Evolutionary conservation across 805 yeast genomes (phyloP).

Genomic region (Saccharomyces mikatae): DNA sequence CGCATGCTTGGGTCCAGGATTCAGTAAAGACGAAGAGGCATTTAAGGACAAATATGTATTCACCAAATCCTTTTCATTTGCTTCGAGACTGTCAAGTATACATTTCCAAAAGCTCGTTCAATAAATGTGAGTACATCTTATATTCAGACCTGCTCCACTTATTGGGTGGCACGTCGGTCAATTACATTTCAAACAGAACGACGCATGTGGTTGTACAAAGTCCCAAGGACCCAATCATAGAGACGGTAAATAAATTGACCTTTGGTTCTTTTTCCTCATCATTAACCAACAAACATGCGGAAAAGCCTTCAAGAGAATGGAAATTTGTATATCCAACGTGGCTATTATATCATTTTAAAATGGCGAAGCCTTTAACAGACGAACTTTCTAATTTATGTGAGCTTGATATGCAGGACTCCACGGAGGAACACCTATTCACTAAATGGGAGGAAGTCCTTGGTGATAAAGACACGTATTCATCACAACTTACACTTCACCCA

Average conservation of each 20-base stretch:
- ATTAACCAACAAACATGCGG: neutral
- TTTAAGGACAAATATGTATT: conserved; percentile 34
- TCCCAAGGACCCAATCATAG: conserved; percentile 49
- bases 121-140: conserved; percentile 59
- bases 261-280: neutral
- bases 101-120: conserved; percentile 46
- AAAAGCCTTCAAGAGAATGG: neutral
- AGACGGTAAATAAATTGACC: conserved; percentile 36
- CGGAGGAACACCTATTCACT: conserved; percentile 2
- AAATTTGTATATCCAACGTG: conserved; percentile 69
- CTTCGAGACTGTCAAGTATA: conserved; percentile 57
- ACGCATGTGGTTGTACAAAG: conserved; percentile 68
- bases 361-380: conserved; percentile 19
- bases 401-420: neutral
- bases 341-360: conserved; percentile 63
- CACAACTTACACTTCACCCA: neutral
- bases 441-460: conserved; percentile 11
- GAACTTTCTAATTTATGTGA: conserved; percentile 5
- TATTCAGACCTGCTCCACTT: conserved; percentile 51
- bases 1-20: conserved; percentile 21
- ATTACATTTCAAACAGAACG: conserved; percentile 54
- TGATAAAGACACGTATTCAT: neutral
- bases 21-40: conserved; percentile 16
- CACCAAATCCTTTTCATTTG: conserved; percentile 64
- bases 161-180: conserved; percentile 69